These are phyloP conservation scores for Lactifluus volemus DNA, from an alignment of 768 basidiomycete genomes.

Conservation along the genomic window DNA sequence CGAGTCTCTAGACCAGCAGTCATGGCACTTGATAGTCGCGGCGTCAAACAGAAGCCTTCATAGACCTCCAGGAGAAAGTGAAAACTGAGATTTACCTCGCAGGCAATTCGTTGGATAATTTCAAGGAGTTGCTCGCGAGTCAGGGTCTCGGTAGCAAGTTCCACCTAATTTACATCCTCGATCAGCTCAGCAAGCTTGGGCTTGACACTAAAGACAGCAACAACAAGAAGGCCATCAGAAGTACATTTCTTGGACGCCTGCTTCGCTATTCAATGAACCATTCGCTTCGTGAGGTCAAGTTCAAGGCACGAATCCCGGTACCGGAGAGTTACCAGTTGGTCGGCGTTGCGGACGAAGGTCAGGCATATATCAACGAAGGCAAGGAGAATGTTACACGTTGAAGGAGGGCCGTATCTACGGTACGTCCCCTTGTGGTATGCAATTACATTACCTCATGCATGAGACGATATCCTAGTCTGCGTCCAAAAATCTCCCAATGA, in stretches of 20 bases:
- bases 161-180: slow-evolving; percentile 43
- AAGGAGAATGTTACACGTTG: slow-evolving; percentile 10
- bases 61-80: slow-evolving; percentile 50
- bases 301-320: slow-evolving; percentile 64
- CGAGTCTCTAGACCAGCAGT: slow-evolving; percentile 47
- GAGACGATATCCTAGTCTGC: slow-evolving; percentile 1
- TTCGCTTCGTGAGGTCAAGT: slow-evolving; percentile 66
- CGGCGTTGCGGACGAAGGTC: slow-evolving; percentile 76
- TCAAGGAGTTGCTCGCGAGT: slow-evolving; percentile 38
- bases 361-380: slow-evolving; percentile 9
- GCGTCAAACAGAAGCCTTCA: slow-evolving; percentile 50
- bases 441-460: neutral
- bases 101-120: slow-evolving; percentile 44
- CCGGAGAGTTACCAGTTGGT: slow-evolving; percentile 62
- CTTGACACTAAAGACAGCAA: slow-evolving; percentile 38
- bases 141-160: slow-evolving; percentile 42
- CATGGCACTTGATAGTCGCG: slow-evolving; percentile 73
- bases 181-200: slow-evolving; percentile 38
- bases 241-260: slow-evolving; percentile 47
- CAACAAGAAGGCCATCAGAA: slow-evolving; percentile 34
- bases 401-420: slow-evolving; percentile 5
- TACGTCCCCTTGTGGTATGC: neutral
- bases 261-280: slow-evolving; percentile 54
- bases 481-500: slow-evolving; percentile 2
- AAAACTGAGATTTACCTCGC: slow-evolving; percentile 52